Base-by-base conservation (phyloP, 495 filamentous ascomycete species). In the Saxophila tyrrhenica region DNA sequence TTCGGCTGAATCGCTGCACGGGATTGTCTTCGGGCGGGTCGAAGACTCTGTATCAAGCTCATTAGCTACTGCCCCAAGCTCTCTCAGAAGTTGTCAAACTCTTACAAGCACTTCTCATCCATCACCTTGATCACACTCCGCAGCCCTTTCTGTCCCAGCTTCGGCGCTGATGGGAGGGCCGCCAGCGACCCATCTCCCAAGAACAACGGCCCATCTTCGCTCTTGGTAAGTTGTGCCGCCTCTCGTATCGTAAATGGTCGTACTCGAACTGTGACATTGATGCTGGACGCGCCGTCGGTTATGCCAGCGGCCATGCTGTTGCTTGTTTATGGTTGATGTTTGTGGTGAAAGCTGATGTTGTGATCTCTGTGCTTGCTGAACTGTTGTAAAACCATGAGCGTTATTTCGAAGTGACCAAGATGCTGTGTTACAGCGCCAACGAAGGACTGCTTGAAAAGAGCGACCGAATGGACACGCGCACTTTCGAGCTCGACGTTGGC, bases 21-120 rank as follows among this genome's bases (percentile, higher is more conserved):
- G 92, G 87, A 63, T 85, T 95, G 64, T 97, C 94, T 68, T 99
- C 92, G 5, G 92, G 92, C 11, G 92, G 92, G 64, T 99, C 92
- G 69, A 99, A 99, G 22, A 99, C 81, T 57, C 92, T 98, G 42
- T 20, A 46, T 17, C 5, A 2, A 2, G 2, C 24, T 35, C 7
- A 19, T 50, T 35, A 51, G n/a, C 13, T 44, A n/a, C n/a, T n/a
- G n/a, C n/a, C 19, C 51, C 25, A 49, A 7, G 32, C 3, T 52
- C 5, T 11, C 3, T 5, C 8, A 39, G 10, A 11, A 15, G 15
- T 29, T 20, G 2, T 11, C 22, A 19, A 25, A 45, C 42, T 78
- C 88, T 61, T 76, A 98, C 91, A 99, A 71, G 74, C 94, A 95
- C 64, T 84, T 84, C 65, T 97, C 90, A 65, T 99, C 92, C 48